Evolutionary conservation across 2,329 filamentous ascomycete genomes (phyloP), one percentile per base, ranked within the genome.

Genomic region (Alternaria alternata): DNA sequence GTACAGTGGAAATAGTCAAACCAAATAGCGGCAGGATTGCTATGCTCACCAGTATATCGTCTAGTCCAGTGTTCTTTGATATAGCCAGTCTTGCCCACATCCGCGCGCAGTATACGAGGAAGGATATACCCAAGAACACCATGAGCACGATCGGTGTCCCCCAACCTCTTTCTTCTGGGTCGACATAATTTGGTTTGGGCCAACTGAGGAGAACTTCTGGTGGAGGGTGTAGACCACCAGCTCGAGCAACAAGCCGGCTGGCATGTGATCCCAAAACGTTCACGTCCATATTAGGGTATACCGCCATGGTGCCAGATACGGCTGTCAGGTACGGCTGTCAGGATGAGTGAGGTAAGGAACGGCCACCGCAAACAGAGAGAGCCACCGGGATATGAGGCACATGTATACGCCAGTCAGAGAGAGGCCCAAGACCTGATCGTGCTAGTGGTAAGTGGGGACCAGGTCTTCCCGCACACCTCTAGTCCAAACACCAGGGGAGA

Each of bases 121-220:
- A 72, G 1, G 81, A 78, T 4, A 84, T 43, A 4, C 65, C 66
- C n/a, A 80, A 70, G 32, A 82, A 72, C 3, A 82, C 59, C 5
- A 81, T 65, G 24, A 81, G 78, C 6, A 82, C 70, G 22, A 83
- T 73, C 12, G 83, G 71, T 22, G 81, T 78, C 34, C 68, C 78
- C 65, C 80, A 78, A 12, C 81, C 81, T 61, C 81, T 78, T 28
- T 78, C 81, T 14, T 72, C 73, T 6, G 83, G 84, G 63, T 85
- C 69, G 51, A 78, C 62, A 65, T 82, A 81, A 63, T 85, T 85
- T 7, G 83, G 80, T 34, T 53, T 67, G 6, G 84, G 83, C 83
- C 82, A 85, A 65, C 74, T 71, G 18, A 69, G 65, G 46, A 81
- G 55, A 20, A 84, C 79, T 20, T 77, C 71, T n/a, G 71, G 36